Percentiles rank a stretch among this genome's conserved stretches.
Evolutionary conservation across 2,329 filamentous ascomycete genomes (phyloP).

Genomic region (Ophiocordyceps camponoti-floridani): DNA sequence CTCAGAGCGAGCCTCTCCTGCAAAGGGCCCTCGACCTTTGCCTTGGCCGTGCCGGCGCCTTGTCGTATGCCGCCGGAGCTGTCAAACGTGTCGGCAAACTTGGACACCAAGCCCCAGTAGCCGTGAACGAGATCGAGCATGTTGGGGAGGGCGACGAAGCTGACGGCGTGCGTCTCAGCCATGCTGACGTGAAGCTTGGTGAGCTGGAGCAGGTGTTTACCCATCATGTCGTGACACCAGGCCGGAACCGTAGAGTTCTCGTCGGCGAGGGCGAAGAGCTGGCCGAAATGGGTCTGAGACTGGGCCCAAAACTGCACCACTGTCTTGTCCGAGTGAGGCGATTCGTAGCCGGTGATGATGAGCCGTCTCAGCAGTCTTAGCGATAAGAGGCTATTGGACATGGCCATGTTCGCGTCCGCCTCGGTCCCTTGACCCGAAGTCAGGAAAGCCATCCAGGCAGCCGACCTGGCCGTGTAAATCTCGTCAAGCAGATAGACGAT

Average conservation of each 20-base stretch:
- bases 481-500: slow-evolving; percentile 63
- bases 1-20: slow-evolving; percentile 68
- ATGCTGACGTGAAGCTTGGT: slow-evolving; percentile 85
- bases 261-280: slow-evolving; percentile 48
- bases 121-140: slow-evolving; percentile 59
- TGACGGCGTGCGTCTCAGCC: slow-evolving; percentile 59
- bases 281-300: slow-evolving; percentile 60
- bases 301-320: slow-evolving; percentile 68
- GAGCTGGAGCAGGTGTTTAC: slow-evolving; percentile 77
- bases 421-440: slow-evolving; percentile 38
- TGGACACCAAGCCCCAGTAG: slow-evolving; percentile 71
- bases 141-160: slow-evolving; percentile 67
- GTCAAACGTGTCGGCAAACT: slow-evolving; percentile 58
- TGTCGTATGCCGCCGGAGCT: slow-evolving; percentile 38
- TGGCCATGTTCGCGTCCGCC: slow-evolving; percentile 38
- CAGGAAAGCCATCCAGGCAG: slow-evolving; percentile 48
- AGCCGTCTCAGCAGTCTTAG: slow-evolving; percentile 70
- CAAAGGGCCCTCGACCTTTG: slow-evolving; percentile 41
- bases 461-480: slow-evolving; percentile 61
- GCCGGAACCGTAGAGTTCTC: slow-evolving; percentile 34
- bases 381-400: slow-evolving; percentile 60
- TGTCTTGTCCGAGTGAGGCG: slow-evolving; percentile 60
- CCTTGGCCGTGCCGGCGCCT: slow-evolving; percentile 21
- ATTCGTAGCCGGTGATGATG: slow-evolving; percentile 65
- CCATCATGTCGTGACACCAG: slow-evolving; percentile 43